Percentiles rank a stretch among this genome's conserved stretches.
These are phyloP conservation scores for Podosphaera xanthii DNA, from an alignment of 2,329 filamentous ascomycete species.

Conservation along the genomic window DNA sequence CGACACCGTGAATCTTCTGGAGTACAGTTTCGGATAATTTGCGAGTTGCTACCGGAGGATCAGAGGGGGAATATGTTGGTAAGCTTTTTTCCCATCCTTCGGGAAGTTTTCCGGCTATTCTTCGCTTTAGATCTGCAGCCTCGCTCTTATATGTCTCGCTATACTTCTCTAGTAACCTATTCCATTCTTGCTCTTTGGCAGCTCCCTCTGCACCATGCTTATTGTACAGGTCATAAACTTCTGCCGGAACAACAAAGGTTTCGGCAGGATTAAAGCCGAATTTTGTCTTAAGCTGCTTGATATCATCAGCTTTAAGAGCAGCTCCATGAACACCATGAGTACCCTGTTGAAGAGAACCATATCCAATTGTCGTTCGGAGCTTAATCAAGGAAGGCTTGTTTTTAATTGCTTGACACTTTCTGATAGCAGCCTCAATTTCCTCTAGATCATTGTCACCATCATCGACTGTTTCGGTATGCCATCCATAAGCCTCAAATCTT, in stretches of 20 bases:
- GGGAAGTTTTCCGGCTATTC: conserved; percentile 62
- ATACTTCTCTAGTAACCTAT: conserved; percentile 79
- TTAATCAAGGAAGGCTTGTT: conserved; percentile 96
- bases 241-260: conserved; percentile 78
- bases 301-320: conserved; percentile 83
- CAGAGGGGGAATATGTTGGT: conserved; percentile 70
- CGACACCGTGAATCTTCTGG: conserved; percentile 55
- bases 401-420: conserved; percentile 64
- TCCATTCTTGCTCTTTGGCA: conserved; percentile 83
- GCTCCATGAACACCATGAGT: conserved; percentile 92
- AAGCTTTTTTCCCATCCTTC: conserved; percentile 92
- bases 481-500: conserved; percentile 92
- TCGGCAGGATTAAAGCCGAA: conserved; percentile 93
- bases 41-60: conserved; percentile 70
- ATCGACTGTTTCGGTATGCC: conserved; percentile 68
- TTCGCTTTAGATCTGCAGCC: conserved; percentile 59
- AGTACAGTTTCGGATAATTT: conserved; percentile 94
- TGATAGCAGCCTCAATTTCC: conserved; percentile 70
- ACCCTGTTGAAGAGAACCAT: conserved; percentile 77
- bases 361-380: conserved; percentile 92
- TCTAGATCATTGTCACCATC: conserved; percentile 79
- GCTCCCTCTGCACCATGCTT: conserved; percentile 72
- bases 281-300: conserved; percentile 78
- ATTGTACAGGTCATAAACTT: conserved; percentile 80
- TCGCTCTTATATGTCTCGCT: conserved; percentile 52